Evolutionary conservation across 352 stramenopile species (phyloP), one percentile per base, ranked within the genome.

Genomic region (Globisporangium iwayamae): DNA sequence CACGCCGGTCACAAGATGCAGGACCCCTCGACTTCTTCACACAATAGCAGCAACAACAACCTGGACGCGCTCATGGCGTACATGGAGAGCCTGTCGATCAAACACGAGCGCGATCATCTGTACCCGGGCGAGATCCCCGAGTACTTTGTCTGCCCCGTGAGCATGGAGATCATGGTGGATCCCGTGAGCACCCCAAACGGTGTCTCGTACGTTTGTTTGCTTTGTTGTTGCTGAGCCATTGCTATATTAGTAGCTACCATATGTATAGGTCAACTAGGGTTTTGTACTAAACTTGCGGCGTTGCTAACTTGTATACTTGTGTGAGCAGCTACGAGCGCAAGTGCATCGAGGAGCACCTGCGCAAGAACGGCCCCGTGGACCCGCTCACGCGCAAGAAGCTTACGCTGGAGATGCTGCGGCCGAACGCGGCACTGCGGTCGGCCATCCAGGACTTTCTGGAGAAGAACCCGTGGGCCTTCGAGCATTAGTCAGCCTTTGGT

Each of bases 131-230:
- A 83, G 30, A 69, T 92, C 3, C 85, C 85, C 20, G 83, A 94
- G 62, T 91, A 91, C 50, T 91, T 91, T 50, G 59, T 90, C 30
- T 94, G 85, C 47, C 83, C 85, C 11, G 85, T 94, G 54, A 91
- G 80, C 65, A 91, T 94, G 83, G 85, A 92, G 69, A 74, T 94
- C 67, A 93, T 94, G 83, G 60, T 69, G 1, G 83, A 94, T 56
- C 83, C 85, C 1, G 79, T 94, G 43, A 87, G 73, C 47, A 93
- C 85, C 2, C 85, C 85, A 28, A 94, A 91, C 47, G 85, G 83
- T 58, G 70, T 94, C 45, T 91, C 83, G 78, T 91, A 89, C 55
- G 67, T 77, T 14, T 46, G 39, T 46, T 46, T 25, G 22, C 3
- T 46, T n/a, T 46, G 16, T 46, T 20, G 20, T 20, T 20, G 43